A percentile compares a stretch with the other conserved stretches of the same genome.
These are phyloP conservation scores for Penicillium cataractarum DNA, from an alignment of 495 filamentous ascomycete genomes.

Conservation along the genomic window DNA sequence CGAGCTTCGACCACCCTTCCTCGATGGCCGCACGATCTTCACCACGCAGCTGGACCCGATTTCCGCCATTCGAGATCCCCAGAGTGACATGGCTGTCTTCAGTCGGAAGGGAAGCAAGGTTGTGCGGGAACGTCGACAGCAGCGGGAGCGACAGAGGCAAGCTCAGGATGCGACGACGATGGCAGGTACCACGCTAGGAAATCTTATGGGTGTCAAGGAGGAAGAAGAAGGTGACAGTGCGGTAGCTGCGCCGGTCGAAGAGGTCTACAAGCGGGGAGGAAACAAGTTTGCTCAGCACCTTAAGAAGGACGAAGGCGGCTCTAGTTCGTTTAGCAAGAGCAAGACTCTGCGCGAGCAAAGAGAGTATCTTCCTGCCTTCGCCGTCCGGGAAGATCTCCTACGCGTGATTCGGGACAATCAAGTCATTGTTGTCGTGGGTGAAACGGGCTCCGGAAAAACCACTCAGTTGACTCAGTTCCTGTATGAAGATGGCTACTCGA, in stretches of 20 bases:
- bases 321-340: conserved; percentile 89
- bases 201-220: conserved; percentile 92
- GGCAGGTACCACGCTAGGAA: conserved; percentile 89
- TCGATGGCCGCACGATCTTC: conserved; percentile 94
- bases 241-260: conserved; percentile 73
- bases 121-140: conserved; percentile 86
- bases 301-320: conserved; percentile 80
- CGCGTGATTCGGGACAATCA: conserved; percentile 96
- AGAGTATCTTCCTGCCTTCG: conserved; percentile 94
- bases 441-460: conserved; percentile 96
- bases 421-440: conserved; percentile 93
- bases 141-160: conserved; percentile 91
- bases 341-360: conserved; percentile 90
- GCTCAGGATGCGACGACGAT: conserved; percentile 94
- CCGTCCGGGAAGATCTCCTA: conserved; percentile 92
- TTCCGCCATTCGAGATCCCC: conserved; percentile 87
- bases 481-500: conserved; percentile 90
- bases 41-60: conserved; percentile 97
- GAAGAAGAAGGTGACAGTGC: conserved; percentile 87
- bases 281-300: conserved; percentile 91
- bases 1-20: conserved; percentile 91
- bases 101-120: conserved; percentile 94
- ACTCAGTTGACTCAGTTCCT: conserved; percentile 96
- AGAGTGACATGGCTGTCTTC: conserved; percentile 99
- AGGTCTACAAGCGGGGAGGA: conserved; percentile 59